Conservation (phyloP, 305 asterid genomes). For the Solanum hybrid region DNA sequence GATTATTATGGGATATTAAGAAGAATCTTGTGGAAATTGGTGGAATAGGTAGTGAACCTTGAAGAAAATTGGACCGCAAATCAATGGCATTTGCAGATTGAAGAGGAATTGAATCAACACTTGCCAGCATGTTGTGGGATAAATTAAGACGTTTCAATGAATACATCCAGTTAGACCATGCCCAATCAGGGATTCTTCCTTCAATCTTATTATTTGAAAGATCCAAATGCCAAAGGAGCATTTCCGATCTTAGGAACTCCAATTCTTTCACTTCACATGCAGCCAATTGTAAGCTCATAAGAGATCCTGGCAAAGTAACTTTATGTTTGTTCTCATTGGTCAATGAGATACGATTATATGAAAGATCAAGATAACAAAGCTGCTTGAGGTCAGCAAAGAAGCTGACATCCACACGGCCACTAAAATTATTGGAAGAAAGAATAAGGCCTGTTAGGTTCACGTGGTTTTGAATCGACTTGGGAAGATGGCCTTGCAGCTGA, state of each 20-base stretch:
- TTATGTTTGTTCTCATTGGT: neutral
- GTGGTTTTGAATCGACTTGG: neutral
- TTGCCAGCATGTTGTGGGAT: slow-evolving; percentile 15
- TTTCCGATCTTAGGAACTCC: neutral
- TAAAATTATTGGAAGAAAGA: neutral
- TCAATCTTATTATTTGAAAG: slow-evolving; percentile 23
- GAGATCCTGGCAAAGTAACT: neutral
- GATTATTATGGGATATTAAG: neutral
- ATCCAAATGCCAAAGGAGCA: slow-evolving; percentile 3
- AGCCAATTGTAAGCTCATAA: neutral
- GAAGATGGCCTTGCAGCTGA: neutral
- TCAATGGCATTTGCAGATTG: no score
- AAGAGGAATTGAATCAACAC: neutral
- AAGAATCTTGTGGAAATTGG: no score
- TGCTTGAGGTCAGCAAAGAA: neutral
- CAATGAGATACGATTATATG: neutral
- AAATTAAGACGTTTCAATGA: slow-evolving; percentile 12
- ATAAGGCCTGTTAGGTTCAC: neutral
- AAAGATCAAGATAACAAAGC: neutral
- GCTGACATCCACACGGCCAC: neutral
- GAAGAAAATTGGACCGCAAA: no score
- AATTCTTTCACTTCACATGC: neutral
- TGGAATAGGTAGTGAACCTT: no score
- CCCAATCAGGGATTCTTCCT: slow-evolving; percentile 25
- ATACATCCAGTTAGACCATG: slow-evolving; percentile 11